These are phyloP conservation scores for Aspergillus coremiiformis DNA, from an alignment of 495 filamentous ascomycete species.

Conservation along the genomic window DNA sequence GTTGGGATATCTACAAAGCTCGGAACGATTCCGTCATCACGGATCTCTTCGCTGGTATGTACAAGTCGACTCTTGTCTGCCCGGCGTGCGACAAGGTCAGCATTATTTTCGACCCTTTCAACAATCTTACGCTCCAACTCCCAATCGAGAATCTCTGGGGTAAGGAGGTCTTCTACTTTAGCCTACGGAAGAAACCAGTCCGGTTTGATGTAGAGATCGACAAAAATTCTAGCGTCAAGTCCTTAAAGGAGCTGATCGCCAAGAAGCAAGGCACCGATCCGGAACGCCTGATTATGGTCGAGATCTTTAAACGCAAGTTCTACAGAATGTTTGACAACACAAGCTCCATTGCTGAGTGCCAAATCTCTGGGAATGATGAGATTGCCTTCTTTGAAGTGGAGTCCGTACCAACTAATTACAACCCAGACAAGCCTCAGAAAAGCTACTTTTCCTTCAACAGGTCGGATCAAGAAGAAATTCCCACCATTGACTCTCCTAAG, in stretches of 20 bases:
- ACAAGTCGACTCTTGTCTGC: conserved; percentile 93
- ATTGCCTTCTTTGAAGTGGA: conserved; percentile 78
- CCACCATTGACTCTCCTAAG: conserved; percentile 52
- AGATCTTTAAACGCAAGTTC: conserved; percentile 73
- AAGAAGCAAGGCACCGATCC: conserved; percentile 52
- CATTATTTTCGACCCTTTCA: conserved; percentile 98
- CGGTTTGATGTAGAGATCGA: conserved; percentile 80
- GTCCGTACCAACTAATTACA: conserved; percentile 65
- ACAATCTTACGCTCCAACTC: conserved; percentile 82
- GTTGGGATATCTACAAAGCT: conserved; percentile 85
- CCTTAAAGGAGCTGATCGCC: conserved; percentile 69
- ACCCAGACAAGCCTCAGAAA: conserved; percentile 42
- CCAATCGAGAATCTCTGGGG: conserved; percentile 75
- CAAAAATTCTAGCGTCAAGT: conserved; percentile 65
- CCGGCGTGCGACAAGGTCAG: conserved; percentile 88
- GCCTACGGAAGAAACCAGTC: conserved; percentile 57
- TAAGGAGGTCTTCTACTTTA: conserved; percentile 65
- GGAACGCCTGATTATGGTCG: conserved; percentile 58
- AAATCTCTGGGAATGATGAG: conserved; percentile 54
- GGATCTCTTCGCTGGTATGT: conserved; percentile 93
- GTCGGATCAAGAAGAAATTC: conserved; percentile 51
- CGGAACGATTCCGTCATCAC: conserved; percentile 92
- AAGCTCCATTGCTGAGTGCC: conserved; percentile 56
- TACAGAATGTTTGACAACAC: conserved; percentile 73
- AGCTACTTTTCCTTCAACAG: conserved; percentile 41